These are phyloP conservation scores for Aspergillus incahuasiensis DNA, from an alignment of 495 filamentous ascomycete species.

Conservation along the genomic window DNA sequence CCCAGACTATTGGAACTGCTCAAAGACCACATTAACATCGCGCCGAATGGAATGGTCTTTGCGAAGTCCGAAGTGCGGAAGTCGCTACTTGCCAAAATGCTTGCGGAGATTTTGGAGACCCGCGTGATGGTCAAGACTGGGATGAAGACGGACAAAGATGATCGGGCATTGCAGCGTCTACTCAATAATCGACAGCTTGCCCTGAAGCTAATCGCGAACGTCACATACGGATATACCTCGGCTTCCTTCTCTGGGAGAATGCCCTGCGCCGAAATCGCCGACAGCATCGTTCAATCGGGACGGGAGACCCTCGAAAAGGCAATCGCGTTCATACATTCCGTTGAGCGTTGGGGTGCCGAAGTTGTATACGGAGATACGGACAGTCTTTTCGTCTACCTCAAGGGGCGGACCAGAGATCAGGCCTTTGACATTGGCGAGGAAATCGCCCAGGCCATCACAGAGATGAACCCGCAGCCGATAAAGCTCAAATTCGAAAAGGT, in stretches of 20 bases:
- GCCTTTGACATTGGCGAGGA: constrained; percentile 91
- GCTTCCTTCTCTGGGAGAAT: constrained; percentile 93
- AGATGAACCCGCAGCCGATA: constrained; percentile 85
- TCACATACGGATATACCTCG: constrained; percentile 97
- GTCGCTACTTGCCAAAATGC: constrained; percentile 91
- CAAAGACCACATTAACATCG: constrained; percentile 83
- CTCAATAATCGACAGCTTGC: constrained; percentile 93
- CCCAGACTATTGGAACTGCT: constrained; percentile 71
- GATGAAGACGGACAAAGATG: constrained; percentile 92
- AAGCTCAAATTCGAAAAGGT: constrained; percentile 99
- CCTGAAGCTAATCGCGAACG: constrained; percentile 95
- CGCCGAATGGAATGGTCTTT: constrained; percentile 96
- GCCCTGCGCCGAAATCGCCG: constrained; percentile 96
- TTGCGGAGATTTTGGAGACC: constrained; percentile 92
- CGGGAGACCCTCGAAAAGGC: constrained; percentile 92
- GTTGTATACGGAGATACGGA: constrained; percentile 98
- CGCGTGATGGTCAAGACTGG: constrained; percentile 97
- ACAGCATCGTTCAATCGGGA: constrained; percentile 95
- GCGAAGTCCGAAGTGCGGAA: constrained; percentile 79
- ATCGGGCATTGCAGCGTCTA: constrained; percentile 78
- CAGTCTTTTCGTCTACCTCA: constrained; percentile 89
- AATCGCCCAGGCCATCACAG: constrained; percentile 83
- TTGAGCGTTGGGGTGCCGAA: constrained; percentile 83
- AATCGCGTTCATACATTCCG: constrained; percentile 86
- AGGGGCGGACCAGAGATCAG: constrained; percentile 77